Conservation (phyloP, 2,329 filamentous ascomycete genomes). For the Ophiobolus disseminans region DNA sequence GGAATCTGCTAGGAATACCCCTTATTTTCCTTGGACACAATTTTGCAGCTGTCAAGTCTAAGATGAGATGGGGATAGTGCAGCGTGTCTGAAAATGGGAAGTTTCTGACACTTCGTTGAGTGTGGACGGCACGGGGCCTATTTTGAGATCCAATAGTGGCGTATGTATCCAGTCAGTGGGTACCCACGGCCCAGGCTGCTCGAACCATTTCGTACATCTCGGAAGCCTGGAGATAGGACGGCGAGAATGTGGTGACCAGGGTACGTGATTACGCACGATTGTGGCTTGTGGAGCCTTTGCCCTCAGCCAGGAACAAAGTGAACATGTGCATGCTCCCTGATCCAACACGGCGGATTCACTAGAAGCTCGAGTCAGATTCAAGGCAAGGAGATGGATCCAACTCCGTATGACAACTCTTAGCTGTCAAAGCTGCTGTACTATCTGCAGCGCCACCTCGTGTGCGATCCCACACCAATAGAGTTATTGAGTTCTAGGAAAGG, state of each 20-base stretch:
- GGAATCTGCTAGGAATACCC: too few species aligned
- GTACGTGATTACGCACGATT: neutral
- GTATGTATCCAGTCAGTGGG: neutral
- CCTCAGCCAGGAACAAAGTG: neutral
- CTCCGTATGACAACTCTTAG: too few species aligned
- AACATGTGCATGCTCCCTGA: neutral
- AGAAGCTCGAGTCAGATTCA: neutral
- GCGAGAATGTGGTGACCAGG: neutral
- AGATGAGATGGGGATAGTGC: neutral
- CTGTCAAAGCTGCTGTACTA: neutral
- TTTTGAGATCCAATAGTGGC: conserved; percentile 1
- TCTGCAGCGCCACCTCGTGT: neutral
- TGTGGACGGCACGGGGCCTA: neutral
- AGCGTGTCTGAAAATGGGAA: neutral
- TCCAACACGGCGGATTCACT: neutral
- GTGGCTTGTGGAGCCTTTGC: neutral
- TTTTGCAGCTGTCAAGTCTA: neutral
- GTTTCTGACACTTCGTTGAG: neutral
- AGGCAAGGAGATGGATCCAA: neutral
- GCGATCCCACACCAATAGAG: conserved; percentile 11
- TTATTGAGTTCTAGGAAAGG: conserved; percentile 12
- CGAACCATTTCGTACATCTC: neutral
- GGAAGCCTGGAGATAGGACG: neutral
- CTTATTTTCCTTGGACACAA: too few species aligned
- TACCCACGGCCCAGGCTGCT: neutral